Conservation (phyloP, 2,329 filamentous ascomycete species). For the Orbilia oligospora region DNA sequence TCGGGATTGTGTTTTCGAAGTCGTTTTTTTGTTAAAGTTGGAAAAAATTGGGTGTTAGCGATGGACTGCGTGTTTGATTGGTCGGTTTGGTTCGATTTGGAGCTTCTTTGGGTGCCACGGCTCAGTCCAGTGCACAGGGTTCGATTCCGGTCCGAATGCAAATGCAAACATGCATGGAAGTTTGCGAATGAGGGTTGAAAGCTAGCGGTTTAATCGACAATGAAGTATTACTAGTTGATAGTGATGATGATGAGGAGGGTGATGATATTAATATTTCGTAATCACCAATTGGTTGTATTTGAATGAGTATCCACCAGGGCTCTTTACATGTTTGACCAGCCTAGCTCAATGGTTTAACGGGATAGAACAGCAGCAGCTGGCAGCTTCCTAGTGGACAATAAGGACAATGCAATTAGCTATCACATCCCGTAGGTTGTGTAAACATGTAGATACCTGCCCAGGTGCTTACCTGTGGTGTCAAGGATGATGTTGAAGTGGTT, state of each 20-base stretch:
- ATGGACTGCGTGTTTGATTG: constrained; percentile 56
- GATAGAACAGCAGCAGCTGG: not conserved
- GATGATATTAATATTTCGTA: constrained; percentile 6
- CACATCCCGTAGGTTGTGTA: not conserved
- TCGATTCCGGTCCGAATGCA: not conserved
- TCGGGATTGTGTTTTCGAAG: constrained; percentile 27
- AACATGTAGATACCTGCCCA: not conserved
- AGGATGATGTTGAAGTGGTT: no score
- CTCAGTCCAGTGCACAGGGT: not conserved
- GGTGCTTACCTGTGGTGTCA: constrained; percentile 2
- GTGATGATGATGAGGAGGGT: not conserved
- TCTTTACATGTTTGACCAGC: not conserved
- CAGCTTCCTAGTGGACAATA: not conserved
- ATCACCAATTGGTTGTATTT: constrained; percentile 2
- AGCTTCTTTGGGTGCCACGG: not conserved
- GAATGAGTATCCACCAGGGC: not conserved
- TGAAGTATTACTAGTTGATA: constrained; percentile 1
- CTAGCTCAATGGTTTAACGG: not conserved
- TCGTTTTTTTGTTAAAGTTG: constrained; percentile 24
- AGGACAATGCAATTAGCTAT: not conserved
- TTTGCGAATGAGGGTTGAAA: no score
- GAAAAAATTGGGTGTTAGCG: constrained; percentile 32
- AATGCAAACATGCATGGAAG: not conserved
- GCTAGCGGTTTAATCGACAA: not conserved
- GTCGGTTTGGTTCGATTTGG: constrained; percentile 9